Evolutionary conservation across 2,329 filamentous ascomycete species (phyloP).

Genomic region (Periconia sp.): DNA sequence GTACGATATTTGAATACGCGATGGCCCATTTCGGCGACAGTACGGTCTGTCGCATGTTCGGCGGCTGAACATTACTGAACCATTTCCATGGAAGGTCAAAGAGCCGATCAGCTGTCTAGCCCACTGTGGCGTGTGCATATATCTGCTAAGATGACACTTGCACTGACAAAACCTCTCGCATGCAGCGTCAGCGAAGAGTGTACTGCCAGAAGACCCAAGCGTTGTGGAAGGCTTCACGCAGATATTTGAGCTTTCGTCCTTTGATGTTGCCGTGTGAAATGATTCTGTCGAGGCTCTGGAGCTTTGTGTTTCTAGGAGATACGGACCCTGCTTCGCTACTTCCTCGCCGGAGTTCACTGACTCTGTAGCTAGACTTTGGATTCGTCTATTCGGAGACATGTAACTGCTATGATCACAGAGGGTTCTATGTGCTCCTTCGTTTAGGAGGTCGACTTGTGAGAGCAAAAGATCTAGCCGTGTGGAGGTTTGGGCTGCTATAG

Average conservation of each 20-base stretch:
- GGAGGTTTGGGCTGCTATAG: too few relatives aligned
- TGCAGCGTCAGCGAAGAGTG: not conserved
- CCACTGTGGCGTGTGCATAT: constrained; percentile 6
- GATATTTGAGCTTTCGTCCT: too few relatives aligned
- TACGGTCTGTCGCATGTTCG: constrained; percentile 9
- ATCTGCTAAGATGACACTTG: constrained; percentile 7
- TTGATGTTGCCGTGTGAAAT: constrained; percentile 3
- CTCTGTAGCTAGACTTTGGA: too few relatives aligned
- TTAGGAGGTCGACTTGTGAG: too few relatives aligned
- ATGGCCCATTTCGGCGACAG: constrained; percentile 6
- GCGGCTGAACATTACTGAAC: constrained; percentile 5
- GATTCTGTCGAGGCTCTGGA: not conserved
- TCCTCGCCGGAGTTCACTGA: too few relatives aligned
- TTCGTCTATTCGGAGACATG: too few relatives aligned
- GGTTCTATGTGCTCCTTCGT: too few relatives aligned
- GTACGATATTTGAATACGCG: constrained; percentile 7
- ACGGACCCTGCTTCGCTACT: too few relatives aligned
- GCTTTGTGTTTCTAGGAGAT: too few relatives aligned
- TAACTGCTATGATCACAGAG: too few relatives aligned
- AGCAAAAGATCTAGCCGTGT: too few relatives aligned
- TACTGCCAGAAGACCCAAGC: constrained; percentile 1
- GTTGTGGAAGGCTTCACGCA: not conserved
- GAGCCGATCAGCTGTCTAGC: constrained; percentile 4
- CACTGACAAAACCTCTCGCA: constrained; percentile 14
- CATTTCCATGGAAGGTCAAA: constrained; percentile 9